Conservation (phyloP, 2,329 filamentous ascomycete species). For the Colletotrichum spinosum region DNA sequence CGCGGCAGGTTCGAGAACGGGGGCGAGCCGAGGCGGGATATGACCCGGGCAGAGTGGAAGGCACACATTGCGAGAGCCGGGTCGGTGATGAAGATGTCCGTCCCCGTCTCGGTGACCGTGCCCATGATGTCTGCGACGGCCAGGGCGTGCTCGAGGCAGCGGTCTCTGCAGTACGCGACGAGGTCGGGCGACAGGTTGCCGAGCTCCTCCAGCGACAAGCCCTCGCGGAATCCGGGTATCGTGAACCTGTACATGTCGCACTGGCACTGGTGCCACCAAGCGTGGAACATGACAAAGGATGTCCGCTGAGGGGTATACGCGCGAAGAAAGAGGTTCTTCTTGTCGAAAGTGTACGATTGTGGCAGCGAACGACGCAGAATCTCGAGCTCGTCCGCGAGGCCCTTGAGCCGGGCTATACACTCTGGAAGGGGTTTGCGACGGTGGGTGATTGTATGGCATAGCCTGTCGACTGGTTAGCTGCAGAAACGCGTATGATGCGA, state of each 20-base stretch:
- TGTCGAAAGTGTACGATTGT: slow-evolving; percentile 33
- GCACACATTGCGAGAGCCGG: slow-evolving; percentile 32
- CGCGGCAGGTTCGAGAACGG: slow-evolving; percentile 22
- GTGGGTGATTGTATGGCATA: slow-evolving; percentile 40
- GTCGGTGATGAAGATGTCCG: slow-evolving; percentile 31
- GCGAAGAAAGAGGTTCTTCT: slow-evolving; percentile 38
- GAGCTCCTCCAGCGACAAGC: slow-evolving; percentile 16
- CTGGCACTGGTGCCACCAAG: slow-evolving; percentile 43
- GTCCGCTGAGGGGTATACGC: slow-evolving; percentile 40
- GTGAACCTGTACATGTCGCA: slow-evolving; percentile 42
- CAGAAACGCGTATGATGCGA: neutral
- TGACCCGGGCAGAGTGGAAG: slow-evolving; percentile 33
- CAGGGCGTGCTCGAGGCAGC: slow-evolving; percentile 32
- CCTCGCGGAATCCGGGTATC: slow-evolving; percentile 36
- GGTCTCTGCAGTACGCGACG: slow-evolving; percentile 16
- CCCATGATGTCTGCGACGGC: slow-evolving; percentile 25
- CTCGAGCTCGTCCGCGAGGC: slow-evolving; percentile 32
- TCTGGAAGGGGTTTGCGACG: slow-evolving; percentile 34
- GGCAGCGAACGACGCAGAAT: slow-evolving; percentile 33
- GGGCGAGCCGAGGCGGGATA: slow-evolving; percentile 18
- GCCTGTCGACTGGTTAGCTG: neutral
- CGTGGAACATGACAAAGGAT: slow-evolving; percentile 41
- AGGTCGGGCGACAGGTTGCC: neutral
- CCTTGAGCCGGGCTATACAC: slow-evolving; percentile 16
- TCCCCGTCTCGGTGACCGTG: slow-evolving; percentile 14